Base-by-base conservation (phyloP, 176 grass and related monocot genomes). In the Ampelocalamus luodianensis region DNA sequence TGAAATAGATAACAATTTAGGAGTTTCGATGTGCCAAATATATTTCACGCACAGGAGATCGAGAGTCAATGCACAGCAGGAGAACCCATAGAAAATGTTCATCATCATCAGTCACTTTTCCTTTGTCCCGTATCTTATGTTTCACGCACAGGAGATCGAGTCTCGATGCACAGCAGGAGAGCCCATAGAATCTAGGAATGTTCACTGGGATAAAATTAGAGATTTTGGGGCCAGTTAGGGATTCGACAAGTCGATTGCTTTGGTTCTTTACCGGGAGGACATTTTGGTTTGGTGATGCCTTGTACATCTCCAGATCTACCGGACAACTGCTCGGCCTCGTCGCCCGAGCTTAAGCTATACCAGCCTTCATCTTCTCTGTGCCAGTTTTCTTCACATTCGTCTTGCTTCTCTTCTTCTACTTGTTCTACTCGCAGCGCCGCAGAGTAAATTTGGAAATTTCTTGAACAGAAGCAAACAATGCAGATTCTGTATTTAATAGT, bases 381-480 rank as follows among this genome's bases (percentile, higher is more conserved):
- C 96, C 96, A 1, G 88, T 95, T 38, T 98, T 95, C 93, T 98
- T 95, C 81, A 94, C 93, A 8, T 93, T 94, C 16, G 76, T 95
- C 58, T 74, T 94, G 56, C 87, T 98, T 34, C 86, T 98, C 27
- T 83, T 94, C 63, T 98, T 98, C 93, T 98, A 95, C 79, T 39
- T 98, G 32, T 90, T 93, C 91, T 98, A 98, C 84, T 54, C 95
- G 87, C 80, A 85, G 88, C 81, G 91, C 13, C 86, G 93, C 72
- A 89, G 93, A 81, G 96, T 88, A 3, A 24, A 76, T 58, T 18
- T 66, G 15, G 46, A 79, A 73, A 56, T 84, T 40, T 59, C 9
- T 3, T 70, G 12, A 29, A 80, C 24, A 62, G 20, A 61, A 76
- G 29, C n/a, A 80, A 43, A 27, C 53, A 49, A 76, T 24, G 1